phyloP scores from a whole-genome alignment of 164 flowering plant species.

The Macadamia integrifolia region DNA sequence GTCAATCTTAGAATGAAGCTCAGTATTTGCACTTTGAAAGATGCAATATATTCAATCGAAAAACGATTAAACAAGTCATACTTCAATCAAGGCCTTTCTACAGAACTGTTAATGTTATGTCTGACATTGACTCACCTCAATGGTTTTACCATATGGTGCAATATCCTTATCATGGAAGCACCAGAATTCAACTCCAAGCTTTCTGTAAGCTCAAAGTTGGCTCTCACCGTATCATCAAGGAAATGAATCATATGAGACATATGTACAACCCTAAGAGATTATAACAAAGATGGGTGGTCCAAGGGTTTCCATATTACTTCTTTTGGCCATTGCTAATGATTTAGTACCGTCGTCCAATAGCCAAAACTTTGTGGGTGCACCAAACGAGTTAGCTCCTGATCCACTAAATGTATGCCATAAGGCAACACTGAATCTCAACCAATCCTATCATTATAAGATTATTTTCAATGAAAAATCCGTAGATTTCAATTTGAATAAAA shows the following conservation, averaged over 20 bases:
- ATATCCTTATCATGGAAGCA: slow-evolving; percentile 99
- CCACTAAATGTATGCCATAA: slow-evolving; percentile 99
- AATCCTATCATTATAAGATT: slow-evolving; percentile 43
- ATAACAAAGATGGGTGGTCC: background rate
- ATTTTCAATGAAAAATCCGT: no score
- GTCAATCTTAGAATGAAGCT: no score
- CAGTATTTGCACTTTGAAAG: no score
- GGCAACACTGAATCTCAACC: slow-evolving; percentile 97
- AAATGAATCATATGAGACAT: background rate
- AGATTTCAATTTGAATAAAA: no score
- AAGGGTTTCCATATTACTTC: slow-evolving; percentile 47
- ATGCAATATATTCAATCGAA: no score
- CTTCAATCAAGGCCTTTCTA: no score
- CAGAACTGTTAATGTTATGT: no score
- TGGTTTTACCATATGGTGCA: slow-evolving; percentile 84
- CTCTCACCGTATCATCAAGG: slow-evolving; percentile 64
- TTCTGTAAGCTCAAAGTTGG: slow-evolving; percentile 86
- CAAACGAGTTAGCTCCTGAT: slow-evolving; percentile 89
- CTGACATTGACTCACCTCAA: slow-evolving; percentile 43
- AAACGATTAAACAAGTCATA: no score
- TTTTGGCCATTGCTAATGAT: slow-evolving; percentile 93
- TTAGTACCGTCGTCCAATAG: slow-evolving; percentile 99
- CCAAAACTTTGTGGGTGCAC: slow-evolving; percentile 88
- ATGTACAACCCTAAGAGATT: background rate
- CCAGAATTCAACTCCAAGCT: slow-evolving; percentile 93